Conservation (phyloP, 768 basidiomycete species). For the Macrolepiota fuliginosa region DNA sequence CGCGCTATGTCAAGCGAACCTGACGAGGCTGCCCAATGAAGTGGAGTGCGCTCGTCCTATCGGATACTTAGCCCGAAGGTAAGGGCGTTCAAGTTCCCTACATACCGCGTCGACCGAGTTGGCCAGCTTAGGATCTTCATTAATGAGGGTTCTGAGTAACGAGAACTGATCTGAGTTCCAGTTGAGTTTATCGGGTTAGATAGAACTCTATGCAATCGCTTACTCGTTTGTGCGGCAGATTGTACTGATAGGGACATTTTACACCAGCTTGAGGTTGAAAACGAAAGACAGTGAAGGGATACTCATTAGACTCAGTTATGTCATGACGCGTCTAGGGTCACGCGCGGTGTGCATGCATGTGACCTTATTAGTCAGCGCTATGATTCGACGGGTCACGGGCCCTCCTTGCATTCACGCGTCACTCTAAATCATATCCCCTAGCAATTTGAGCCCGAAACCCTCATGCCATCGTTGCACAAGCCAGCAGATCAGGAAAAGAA, state of each 20-base stretch:
- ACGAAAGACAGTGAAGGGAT: background rate
- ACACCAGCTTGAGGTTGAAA: background rate
- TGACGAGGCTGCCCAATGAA: slow-evolving; percentile 85
- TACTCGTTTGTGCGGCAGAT: slow-evolving; percentile 69
- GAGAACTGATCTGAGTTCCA: slow-evolving; percentile 58
- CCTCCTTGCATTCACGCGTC: background rate
- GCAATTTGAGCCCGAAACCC: slow-evolving; percentile 26
- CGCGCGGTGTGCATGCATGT: slow-evolving; percentile 4
- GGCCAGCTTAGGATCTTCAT: slow-evolving; percentile 59
- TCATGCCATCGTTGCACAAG: slow-evolving; percentile 25
- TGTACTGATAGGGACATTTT: slow-evolving; percentile 56
- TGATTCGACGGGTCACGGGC: background rate
- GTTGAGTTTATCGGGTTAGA: slow-evolving; percentile 2
- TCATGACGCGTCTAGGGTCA: slow-evolving; percentile 17
- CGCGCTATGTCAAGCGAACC: slow-evolving; percentile 65
- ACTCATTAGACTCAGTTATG: background rate
- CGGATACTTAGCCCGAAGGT: slow-evolving; percentile 7
- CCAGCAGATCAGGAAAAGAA: slow-evolving; percentile 31
- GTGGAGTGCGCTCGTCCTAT: slow-evolving; percentile 75
- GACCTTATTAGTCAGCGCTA: background rate
- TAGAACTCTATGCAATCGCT: slow-evolving; percentile 11
- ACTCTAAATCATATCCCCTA: background rate
- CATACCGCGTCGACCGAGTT: slow-evolving; percentile 64
- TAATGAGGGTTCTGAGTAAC: slow-evolving; percentile 62
- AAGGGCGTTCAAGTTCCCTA: background rate